Evolutionary conservation across 192 early-diverging fungal genomes (phyloP), one percentile per base, ranked within the genome.

Genomic region (Piromyces finnis): DNA sequence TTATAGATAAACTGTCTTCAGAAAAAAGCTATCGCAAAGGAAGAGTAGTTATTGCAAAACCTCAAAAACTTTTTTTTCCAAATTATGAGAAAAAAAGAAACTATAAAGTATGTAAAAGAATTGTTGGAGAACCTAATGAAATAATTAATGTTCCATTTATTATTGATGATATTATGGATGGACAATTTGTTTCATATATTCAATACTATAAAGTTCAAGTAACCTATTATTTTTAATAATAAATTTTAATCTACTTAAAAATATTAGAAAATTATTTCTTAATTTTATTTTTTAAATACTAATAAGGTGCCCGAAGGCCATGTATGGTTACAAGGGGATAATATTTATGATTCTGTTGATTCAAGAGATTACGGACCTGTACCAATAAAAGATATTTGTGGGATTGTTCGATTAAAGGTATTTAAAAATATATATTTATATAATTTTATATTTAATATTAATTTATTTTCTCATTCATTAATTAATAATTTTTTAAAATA

Each of bases 271-370:
- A n/a, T n/a, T n/a, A n/a, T n/a, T 22, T 68, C 9, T 22, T n/a
- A 9, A 68, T 17, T 51, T 51, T 14, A 22, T 14, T 51, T 22
- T 51, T 22, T 51, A 51, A 1, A 51, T 22, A 51, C 15, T n/a
- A n/a, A n/a, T 6, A 79, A 93, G 92, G 89, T 97, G 4, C 96
- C 96, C 15, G 82, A 86, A 9, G 96, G 96, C 4, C 92, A 96
- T 80, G 88, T 97, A 29, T 98, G 96, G 96, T 83, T 97, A 12
- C 92, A 92, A 81, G 96, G 96, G 14, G 96, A 98, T 82, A 98
- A 98, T 84, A 87, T 92, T 51, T 91, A 85, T 79, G 93, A 95
- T 81, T 96, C 95, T n/a, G 94, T 92, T 0, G 96, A 98, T 81
- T 96, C 95, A n/a, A 86, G 95, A 27, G 83, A 82, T 7, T 95